A percentile compares a stretch with the other conserved stretches of the same genome.
Conservation (phyloP, 768 basidiomycete species). For the Hygrocybe coccinea region DNA sequence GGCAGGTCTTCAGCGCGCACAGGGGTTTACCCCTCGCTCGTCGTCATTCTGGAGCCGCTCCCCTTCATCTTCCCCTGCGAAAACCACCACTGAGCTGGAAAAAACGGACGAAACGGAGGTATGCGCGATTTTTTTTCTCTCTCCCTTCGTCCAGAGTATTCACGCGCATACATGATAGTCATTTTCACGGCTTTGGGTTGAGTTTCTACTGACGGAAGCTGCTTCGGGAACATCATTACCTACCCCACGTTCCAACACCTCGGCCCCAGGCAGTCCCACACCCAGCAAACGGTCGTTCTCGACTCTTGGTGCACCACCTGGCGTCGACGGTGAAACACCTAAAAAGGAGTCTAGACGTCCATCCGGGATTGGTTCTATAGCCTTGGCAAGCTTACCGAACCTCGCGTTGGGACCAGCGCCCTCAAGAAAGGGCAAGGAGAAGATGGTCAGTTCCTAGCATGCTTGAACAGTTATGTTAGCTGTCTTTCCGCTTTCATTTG, state of each 20-base stretch:
- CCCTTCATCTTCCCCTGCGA: slow-evolving; percentile 31
- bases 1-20: slow-evolving; percentile 73
- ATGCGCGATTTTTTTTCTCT: slow-evolving; percentile 12
- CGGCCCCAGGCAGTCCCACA: slow-evolving; percentile 34
- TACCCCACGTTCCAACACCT: slow-evolving; percentile 27
- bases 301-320: not conserved
- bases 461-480: too few species aligned
- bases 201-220: slow-evolving; percentile 94
- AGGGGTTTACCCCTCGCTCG: slow-evolving; percentile 19
- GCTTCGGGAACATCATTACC: slow-evolving; percentile 37
- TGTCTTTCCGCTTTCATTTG: too few species aligned
- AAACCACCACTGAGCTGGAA: slow-evolving; percentile 54
- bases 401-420: slow-evolving; percentile 20
- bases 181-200: slow-evolving; percentile 96
- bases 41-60: slow-evolving; percentile 42
- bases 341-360: slow-evolving; percentile 31
- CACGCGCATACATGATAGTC: slow-evolving; percentile 51
- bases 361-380: slow-evolving; percentile 4
- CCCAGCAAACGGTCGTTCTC: slow-evolving; percentile 10
- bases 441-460: slow-evolving; percentile 7
- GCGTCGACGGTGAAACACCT: not conserved
- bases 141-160: not conserved
- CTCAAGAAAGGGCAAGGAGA: slow-evolving; percentile 29
- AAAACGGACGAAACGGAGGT: slow-evolving; percentile 86
- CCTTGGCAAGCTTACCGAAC: slow-evolving; percentile 35